These are phyloP conservation scores for Centrapalus pauciflorus DNA, from an alignment of 129 eudicot genomes.

Conservation along the genomic window DNA sequence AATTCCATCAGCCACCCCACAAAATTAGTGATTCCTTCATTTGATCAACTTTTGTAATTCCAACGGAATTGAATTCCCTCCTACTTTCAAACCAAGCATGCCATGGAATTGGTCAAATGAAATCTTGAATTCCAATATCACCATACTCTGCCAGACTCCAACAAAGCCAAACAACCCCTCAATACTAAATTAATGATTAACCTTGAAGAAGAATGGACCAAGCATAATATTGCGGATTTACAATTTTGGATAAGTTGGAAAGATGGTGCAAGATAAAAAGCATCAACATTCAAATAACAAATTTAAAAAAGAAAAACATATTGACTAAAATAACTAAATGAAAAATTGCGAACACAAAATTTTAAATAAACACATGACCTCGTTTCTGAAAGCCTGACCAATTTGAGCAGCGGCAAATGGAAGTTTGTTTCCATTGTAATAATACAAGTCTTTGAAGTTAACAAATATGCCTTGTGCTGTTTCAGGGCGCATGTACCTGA, in stretches of 20 bases:
- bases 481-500: conserved; percentile 85
- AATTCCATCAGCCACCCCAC: too few species aligned
- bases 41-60: too few species aligned
- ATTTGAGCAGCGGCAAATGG: conserved; percentile 99
- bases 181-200: background rate
- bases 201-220: background rate
- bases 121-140: too few species aligned
- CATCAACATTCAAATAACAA: background rate
- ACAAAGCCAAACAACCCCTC: too few species aligned
- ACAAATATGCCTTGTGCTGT: conserved; percentile 85
- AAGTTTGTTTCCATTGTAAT: conserved; percentile 90
- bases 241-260: background rate
- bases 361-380: conserved; percentile 27
- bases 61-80: too few species aligned
- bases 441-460: conserved; percentile 85
- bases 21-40: too few species aligned
- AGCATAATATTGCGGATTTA: background rate
- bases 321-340: background rate
- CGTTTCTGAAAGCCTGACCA: conserved; percentile 79
- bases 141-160: too few species aligned
- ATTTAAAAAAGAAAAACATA: background rate
- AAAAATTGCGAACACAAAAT: conserved; percentile 14
- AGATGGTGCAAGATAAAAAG: background rate
- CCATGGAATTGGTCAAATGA: too few species aligned
- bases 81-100: too few species aligned